Evolutionary conservation across 345 rosid genomes (phyloP), one percentile per base, ranked within the genome.

Genomic region (Acer negundo): DNA sequence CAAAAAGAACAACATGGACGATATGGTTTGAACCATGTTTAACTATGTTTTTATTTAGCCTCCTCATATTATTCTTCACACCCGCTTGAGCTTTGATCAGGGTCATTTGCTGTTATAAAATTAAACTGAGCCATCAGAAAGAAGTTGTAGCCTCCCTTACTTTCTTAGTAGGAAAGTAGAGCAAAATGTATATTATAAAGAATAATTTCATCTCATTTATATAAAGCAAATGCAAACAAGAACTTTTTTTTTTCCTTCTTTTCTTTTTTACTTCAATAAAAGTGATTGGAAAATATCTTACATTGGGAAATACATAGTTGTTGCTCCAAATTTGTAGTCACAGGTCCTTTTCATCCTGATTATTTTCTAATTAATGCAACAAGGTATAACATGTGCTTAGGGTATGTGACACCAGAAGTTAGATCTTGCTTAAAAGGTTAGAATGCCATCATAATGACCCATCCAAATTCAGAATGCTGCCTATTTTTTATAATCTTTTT

Each of bases 41-140:
- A 69, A 93, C 86, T 58, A 95, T 90, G 88, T 93, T 93, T 88
- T 66, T 49, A 85, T 95, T 95, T 85, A 95, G 79, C 79, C 89
- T 95, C 89, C 99, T 84, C 65, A 92, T 83, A 83, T 93, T 95
- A 87, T 95, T 92, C 94, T 92, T 93, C 81, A 93, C 97, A 10
- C 97, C 96, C 0, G 95, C 97, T 89, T 95, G 97, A 59, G 97
- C 98, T 91, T 87, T 90, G 35, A 87, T 87, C 85, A 95, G 58
- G 1, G 93, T 89, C 90, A 93, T 81, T 90, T 93, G 99, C 98
- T 93, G 94, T 81, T 63, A 84, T 7, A 62, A 72, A 63, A 63
- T 40, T 53, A 73, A 61, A 72, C 17, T 40, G 10, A 75, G 68
- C 62, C 28, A 6, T 79, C 35, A 75, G 46, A 15, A 70, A 65